Conservation (phyloP, 169 alveolate species). For the Plasmodium gonderi region DNA sequence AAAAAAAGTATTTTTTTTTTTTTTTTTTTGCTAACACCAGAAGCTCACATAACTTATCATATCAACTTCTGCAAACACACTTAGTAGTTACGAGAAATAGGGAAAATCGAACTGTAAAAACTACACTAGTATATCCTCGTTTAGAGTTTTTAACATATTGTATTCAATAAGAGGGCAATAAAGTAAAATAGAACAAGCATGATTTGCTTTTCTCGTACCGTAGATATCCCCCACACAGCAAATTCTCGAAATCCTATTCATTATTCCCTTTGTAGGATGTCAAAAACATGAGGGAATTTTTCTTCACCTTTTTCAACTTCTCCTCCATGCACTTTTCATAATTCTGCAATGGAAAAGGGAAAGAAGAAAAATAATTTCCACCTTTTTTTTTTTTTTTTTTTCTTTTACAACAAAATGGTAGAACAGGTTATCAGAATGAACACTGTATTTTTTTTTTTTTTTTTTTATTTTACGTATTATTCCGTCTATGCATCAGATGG, state of each 20-base stretch:
- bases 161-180: not conserved
- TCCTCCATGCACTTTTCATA: conserved; percentile 56
- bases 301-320: conserved; percentile 16
- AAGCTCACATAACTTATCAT: not conserved
- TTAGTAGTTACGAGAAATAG: not conserved
- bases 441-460: too few species aligned
- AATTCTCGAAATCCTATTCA: too few species aligned
- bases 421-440: not conserved
- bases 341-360: conserved; percentile 5
- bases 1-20: not conserved
- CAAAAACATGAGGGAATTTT: conserved; percentile 36
- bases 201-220: not conserved
- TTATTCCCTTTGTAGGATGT: conserved; percentile 23
- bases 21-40: not conserved
- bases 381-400: not conserved
- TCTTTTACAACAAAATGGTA: not conserved
- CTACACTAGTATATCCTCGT: not conserved
- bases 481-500: not conserved
- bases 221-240: not conserved
- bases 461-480: not conserved
- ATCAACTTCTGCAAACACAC: not conserved
- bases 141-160: not conserved
- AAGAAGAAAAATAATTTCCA: not conserved
- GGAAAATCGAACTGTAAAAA: not conserved
- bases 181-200: not conserved